Conservation (phyloP, 2,329 filamentous ascomycete species). For the Calonectria hongkongensis region DNA sequence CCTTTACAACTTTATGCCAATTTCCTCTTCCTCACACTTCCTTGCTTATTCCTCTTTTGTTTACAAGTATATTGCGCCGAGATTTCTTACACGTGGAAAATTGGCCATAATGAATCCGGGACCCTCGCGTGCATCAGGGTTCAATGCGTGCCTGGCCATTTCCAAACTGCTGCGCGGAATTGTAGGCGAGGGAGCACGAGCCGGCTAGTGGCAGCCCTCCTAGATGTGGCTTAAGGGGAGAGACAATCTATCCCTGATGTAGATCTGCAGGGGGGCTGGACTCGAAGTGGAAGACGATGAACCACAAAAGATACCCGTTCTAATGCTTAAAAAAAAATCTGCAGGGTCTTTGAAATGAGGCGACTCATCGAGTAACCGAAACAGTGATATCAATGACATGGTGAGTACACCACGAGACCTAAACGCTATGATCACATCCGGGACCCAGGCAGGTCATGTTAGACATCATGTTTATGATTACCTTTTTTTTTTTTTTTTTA, state of each 20-base stretch:
- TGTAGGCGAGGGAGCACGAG: constrained; percentile 8
- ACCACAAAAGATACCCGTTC: constrained; percentile 31
- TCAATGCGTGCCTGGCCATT: constrained; percentile 15
- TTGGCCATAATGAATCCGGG: constrained; percentile 2
- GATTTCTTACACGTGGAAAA: constrained; percentile 16
- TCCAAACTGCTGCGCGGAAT: constrained; percentile 1
- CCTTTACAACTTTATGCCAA: not conserved
- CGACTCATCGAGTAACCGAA: constrained; percentile 22
- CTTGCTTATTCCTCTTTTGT: no score
- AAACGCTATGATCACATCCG: not conserved
- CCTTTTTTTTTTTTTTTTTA: no score
- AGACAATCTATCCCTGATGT: constrained; percentile 35
- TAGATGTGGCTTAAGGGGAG: constrained; percentile 34
- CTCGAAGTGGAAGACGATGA: constrained; percentile 11
- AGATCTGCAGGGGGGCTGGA: constrained; percentile 38
- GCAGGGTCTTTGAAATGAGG: constrained; percentile 1
- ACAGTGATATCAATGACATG: constrained; percentile 13
- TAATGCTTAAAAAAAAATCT: constrained; percentile 31
- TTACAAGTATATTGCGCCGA: not conserved
- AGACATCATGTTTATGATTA: constrained; percentile 2
- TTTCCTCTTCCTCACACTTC: not conserved
- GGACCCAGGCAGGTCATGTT: not conserved
- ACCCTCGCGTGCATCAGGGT: constrained; percentile 3
- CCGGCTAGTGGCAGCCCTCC: constrained; percentile 3
- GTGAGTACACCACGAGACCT: constrained; percentile 21